Conservation (phyloP, 495 filamentous ascomycete species). For the Lasiosphaeriaceae sp. region DNA sequence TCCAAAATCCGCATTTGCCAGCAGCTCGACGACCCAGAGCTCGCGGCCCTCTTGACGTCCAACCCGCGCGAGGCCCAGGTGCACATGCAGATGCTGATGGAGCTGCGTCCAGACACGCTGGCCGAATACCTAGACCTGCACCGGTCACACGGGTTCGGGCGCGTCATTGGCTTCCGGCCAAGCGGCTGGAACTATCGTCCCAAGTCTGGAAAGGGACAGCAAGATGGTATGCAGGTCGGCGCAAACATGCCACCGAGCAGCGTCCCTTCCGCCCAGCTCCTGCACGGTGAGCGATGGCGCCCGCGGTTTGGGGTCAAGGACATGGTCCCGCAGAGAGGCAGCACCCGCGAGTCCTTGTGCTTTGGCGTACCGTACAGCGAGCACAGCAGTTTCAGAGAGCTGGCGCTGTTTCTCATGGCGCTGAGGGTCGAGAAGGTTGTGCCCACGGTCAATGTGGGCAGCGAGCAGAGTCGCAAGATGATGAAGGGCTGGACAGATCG, state of each 20-base stretch:
- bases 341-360: slow-evolving; percentile 68
- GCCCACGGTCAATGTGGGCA: slow-evolving; percentile 90
- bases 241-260: slow-evolving; percentile 34
- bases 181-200: slow-evolving; percentile 89
- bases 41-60: slow-evolving; percentile 69
- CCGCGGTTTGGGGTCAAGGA: slow-evolving; percentile 60
- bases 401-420: slow-evolving; percentile 88
- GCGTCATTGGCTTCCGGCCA: slow-evolving; percentile 87
- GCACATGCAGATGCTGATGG: slow-evolving; percentile 94
- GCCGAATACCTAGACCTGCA: slow-evolving; percentile 77
- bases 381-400: slow-evolving; percentile 88
- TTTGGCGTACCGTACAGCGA: slow-evolving; percentile 94
- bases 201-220: not conserved
- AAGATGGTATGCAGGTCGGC: slow-evolving; percentile 10
- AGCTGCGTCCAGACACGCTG: slow-evolving; percentile 83
- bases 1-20: slow-evolving; percentile 78
- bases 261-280: slow-evolving; percentile 51
- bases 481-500: slow-evolving; percentile 92
- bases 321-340: slow-evolving; percentile 74
- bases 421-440: slow-evolving; percentile 83
- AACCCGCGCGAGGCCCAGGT: slow-evolving; percentile 85
- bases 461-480: slow-evolving; percentile 54
- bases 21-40: slow-evolving; percentile 80
- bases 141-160: slow-evolving; percentile 67
- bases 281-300: slow-evolving; percentile 71